These are phyloP conservation scores for Thinopyrum elongatum DNA, from an alignment of 176 grass and related monocot genomes.

Conservation along the genomic window DNA sequence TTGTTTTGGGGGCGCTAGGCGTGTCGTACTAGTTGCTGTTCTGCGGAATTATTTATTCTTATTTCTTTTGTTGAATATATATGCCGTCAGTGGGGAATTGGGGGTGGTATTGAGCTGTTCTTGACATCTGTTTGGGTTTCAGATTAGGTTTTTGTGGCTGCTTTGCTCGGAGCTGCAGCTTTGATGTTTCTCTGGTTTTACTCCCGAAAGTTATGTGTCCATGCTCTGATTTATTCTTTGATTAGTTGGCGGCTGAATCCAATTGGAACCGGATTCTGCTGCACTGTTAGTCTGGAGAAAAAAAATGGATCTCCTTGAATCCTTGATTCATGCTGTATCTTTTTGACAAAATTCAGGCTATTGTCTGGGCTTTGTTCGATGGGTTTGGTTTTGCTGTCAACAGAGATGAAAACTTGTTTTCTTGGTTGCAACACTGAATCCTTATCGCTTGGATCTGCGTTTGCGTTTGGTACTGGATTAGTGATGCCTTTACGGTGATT, in stretches of 20 bases:
- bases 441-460: constrained; percentile 10
- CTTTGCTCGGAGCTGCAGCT: constrained; percentile 1
- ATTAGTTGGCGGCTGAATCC: not conserved
- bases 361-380: not conserved
- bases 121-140: not conserved
- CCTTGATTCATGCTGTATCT: not conserved
- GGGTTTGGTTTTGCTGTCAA: not conserved
- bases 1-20: not conserved
- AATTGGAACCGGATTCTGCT: not conserved
- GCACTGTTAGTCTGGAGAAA: not conserved
- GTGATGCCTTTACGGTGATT: not conserved
- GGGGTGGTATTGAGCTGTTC: not conserved
- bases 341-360: not conserved
- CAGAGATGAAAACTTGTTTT: not conserved
- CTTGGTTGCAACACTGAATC: not conserved
- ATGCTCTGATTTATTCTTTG: not conserved
- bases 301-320: not conserved
- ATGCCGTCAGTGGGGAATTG: not conserved
- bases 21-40: not conserved
- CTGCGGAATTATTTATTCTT: constrained; percentile 1
- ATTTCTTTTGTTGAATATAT: not conserved
- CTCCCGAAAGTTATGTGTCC: not conserved
- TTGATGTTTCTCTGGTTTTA: not conserved
- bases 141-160: not conserved
- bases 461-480: not conserved